Evolutionary conservation across 306 rosid genomes (phyloP), one percentile per base, ranked within the genome.

Genomic region (Ziziphus jujuba): DNA sequence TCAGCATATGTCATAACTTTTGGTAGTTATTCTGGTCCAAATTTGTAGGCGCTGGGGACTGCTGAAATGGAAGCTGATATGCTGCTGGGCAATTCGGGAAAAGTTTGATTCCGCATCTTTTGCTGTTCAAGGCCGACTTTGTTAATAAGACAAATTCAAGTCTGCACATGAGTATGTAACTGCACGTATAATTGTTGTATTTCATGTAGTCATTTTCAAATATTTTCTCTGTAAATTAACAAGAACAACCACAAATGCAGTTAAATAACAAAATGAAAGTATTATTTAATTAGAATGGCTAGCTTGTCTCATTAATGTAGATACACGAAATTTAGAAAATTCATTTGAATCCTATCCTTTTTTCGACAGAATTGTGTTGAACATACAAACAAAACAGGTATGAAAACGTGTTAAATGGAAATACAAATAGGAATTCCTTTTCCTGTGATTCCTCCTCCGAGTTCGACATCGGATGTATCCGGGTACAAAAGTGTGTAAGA

Each of bases 31-130:
- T 74, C 58, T 23, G 22, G 68, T 47, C 71, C 55, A 59, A 68
- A 69, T 80, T 74, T 82, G 24, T 84, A 92, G 95, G 96, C 96
- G 65, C 67, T 89, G 59, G 98, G 96, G 45, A 92, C 95, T 38
- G 92, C 96, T 58, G 98, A 92, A 85, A 81, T 89, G 88, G 69
- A 87, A 13, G 80, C 73, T 69, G 85, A 79, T 59, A 82, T 82
- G 91, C 87, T 89, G 80, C 60, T 87, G 75, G 92, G 91, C 45
- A 69, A 69, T 64, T 76, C 82, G 58, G 77, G 44, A 69, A 85
- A 78, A 73, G 79, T 89, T n/a, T 64, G 71, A 82, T 35, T 61
- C 43, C 21, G 17, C 84, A 19, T 85, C 89, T 48, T 89, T 85
- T 75, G 61, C 82, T 47, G 82, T 84, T 57, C 79, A 74, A 64